A percentile compares a stretch with the other conserved stretches of the same genome.
Conservation (phyloP, 441 rosid species). For the Gossypium gossypioides region DNA sequence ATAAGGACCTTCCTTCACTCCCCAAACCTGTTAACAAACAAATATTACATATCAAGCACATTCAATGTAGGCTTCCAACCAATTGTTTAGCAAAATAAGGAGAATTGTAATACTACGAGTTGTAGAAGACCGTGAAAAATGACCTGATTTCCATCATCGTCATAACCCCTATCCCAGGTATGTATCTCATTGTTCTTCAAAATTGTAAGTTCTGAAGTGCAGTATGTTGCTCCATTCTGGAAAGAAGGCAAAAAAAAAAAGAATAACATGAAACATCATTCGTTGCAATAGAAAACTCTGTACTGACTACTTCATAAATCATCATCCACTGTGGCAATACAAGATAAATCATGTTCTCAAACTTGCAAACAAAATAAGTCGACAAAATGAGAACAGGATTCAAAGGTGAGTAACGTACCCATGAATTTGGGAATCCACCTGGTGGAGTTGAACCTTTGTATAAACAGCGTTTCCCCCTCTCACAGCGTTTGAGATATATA, state of each 20-base stretch:
- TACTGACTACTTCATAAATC: neutral
- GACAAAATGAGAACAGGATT: neutral
- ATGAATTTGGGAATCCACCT: slow-evolving; percentile 75
- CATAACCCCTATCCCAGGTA: slow-evolving; percentile 83
- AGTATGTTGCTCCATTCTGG: slow-evolving; percentile 53
- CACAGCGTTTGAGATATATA: slow-evolving; percentile 61
- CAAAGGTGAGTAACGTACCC: slow-evolving; percentile 38
- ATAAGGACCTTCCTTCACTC: slow-evolving; percentile 64
- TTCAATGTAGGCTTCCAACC: neutral
- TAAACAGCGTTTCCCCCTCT: slow-evolving; percentile 77
- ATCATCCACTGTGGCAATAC: neutral
- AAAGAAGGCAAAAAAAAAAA: neutral
- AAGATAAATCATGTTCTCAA: neutral
- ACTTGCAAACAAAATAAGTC: neutral
- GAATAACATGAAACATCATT: neutral
- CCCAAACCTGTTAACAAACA: slow-evolving; percentile 60
- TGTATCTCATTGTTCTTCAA: slow-evolving; percentile 77
- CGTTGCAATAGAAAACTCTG: neutral
- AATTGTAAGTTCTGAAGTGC: slow-evolving; percentile 53
- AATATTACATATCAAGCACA: neutral
- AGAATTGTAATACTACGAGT: neutral
- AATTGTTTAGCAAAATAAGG: neutral
- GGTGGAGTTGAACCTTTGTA: slow-evolving; percentile 85
- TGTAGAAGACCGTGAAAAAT: neutral
- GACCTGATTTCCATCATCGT: slow-evolving; percentile 70